Percentiles rank a stretch among this genome's conserved stretches.
Evolutionary conservation across 352 stramenopile genomes (phyloP).

Genomic region (Globisporangium solare): DNA sequence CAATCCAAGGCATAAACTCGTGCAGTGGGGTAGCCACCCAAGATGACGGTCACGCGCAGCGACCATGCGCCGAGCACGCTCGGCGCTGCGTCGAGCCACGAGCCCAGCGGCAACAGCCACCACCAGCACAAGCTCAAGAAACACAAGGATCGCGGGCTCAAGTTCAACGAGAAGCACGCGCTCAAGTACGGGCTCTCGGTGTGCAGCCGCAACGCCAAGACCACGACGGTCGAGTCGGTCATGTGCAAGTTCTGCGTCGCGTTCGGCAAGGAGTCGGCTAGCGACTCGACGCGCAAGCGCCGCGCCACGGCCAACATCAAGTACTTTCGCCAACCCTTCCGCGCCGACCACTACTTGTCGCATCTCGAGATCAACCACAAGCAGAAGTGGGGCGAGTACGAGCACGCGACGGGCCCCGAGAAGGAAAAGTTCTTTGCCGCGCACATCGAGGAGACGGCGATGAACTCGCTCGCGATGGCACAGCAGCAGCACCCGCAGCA

Average conservation of each 20-base stretch:
- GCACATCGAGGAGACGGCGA: slow-evolving; percentile 30
- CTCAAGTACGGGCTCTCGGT: slow-evolving; percentile 67
- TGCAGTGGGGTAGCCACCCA: too few species aligned
- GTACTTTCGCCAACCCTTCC: slow-evolving; percentile 66
- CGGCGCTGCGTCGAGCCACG: too few species aligned
- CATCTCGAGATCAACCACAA: slow-evolving; percentile 70
- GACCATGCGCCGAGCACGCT: not conserved
- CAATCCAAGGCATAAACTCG: too few species aligned
- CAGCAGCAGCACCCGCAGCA: slow-evolving; percentile 19
- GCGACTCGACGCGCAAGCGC: slow-evolving; percentile 50
- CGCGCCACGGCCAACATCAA: slow-evolving; percentile 67
- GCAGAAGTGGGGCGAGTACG: slow-evolving; percentile 59
- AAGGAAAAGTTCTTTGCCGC: slow-evolving; percentile 52
- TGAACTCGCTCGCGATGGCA: slow-evolving; percentile 21
- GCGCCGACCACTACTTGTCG: slow-evolving; percentile 62
- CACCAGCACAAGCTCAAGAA: slow-evolving; percentile 31
- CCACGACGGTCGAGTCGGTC: slow-evolving; percentile 46
- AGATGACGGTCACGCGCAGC: slow-evolving; percentile 23
- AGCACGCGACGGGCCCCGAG: slow-evolving; percentile 38
- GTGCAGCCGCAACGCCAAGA: slow-evolving; percentile 49
- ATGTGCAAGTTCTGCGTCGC: slow-evolving; percentile 79
- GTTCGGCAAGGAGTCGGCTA: slow-evolving; percentile 56
- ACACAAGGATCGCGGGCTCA: slow-evolving; percentile 51
- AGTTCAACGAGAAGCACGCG: slow-evolving; percentile 68
- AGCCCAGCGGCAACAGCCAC: slow-evolving; percentile 11